Evolutionary conservation across 2,329 filamentous ascomycete species (phyloP), one percentile per base, ranked within the genome.

Genomic region (Laburnicola sp.): DNA sequence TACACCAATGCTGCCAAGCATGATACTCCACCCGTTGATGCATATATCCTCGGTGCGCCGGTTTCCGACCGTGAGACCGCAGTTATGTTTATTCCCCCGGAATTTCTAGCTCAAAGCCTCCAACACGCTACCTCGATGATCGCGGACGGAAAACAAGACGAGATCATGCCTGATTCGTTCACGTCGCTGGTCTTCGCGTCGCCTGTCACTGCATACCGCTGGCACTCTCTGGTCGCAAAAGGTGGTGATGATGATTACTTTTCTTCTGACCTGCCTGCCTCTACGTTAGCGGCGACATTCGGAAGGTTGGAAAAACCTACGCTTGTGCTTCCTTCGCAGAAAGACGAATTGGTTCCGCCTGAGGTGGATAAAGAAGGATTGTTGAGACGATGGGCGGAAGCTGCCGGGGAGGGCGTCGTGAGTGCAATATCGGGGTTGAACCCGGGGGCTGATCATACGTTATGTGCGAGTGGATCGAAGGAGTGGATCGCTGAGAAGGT

Each of bases 241-340:
- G 50, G 55, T 2, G 54, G 60, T n/a, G 58, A 60, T 16, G 60
- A 61, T 23, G 57, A 60, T 43, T 60, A 55, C 38, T 63, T 63
- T 42, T 58, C 57, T 10, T 53, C 51, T 6, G 58, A 63, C 28
- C 30, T 49, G n/a, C 35, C 45, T 11, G 48, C 50, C 10, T 30
- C 21, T 16, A 45, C n/a, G 3, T 28, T 59, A 6, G 27, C 16
- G 0, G 9, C 9, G 6, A 48, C 35, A 10, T 57, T 57, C 27
- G 42, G 54, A 9, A 51, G 34, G 25, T 27, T 63, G 6, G 44
- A 48, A 3, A 56, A 36, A 21, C 47, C 57, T 6, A 57, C 40
- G 2, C 32, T 60, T 22, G 50, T 62, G 2, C 10, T 57, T 40
- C 48, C 52, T 2, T 56, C 55, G 2, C 52, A 54, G 16, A 49